A percentile compares a stretch with the other conserved stretches of the same genome.
Evolutionary conservation across 1,139 yeast species (phyloP).

Genomic region (Ashbya aceris): DNA sequence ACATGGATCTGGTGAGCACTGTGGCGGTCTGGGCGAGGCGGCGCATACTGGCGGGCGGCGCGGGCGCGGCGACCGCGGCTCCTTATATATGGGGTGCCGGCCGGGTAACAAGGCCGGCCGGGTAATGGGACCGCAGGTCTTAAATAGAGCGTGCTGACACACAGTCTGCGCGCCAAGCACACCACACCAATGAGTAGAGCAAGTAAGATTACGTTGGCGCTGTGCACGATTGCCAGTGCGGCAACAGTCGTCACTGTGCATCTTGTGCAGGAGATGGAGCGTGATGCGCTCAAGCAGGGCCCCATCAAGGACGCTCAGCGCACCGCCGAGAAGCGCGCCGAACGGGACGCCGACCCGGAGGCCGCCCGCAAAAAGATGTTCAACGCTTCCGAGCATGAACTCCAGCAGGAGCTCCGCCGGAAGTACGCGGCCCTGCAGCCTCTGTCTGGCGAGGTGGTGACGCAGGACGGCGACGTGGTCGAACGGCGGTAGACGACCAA

Average conservation of each 20-base stretch:
- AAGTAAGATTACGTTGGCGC: conserved; percentile 58
- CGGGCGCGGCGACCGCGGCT: no score
- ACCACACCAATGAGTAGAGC: conserved; percentile 51
- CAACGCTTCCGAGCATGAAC: conserved; percentile 65
- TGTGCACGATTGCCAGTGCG: conserved; percentile 47
- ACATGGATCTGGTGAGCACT: conserved; percentile 18
- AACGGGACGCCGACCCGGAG: conserved; percentile 33
- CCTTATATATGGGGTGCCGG: no score
- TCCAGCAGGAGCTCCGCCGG: conserved; percentile 58
- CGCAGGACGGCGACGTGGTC: conserved; percentile 22
- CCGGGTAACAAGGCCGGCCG: no score
- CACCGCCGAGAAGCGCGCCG: conserved; percentile 37
- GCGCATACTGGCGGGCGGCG: no score
- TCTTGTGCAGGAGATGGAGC: conserved; percentile 55
- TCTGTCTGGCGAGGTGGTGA: conserved; percentile 39
- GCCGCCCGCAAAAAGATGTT: conserved; percentile 37
- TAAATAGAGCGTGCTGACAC: no score
- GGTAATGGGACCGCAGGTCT: no score
- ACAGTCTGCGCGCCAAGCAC: no score
- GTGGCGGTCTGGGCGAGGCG: no score
- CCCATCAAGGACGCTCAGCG: conserved; percentile 72
- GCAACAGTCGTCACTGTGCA: conserved; percentile 60
- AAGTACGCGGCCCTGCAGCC: conserved; percentile 63
- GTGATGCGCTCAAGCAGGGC: conserved; percentile 65
- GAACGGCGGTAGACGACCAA: not conserved